These are phyloP conservation scores for Stenogyne calaminthoides DNA, from an alignment of 305 asterid species.

Conservation along the genomic window DNA sequence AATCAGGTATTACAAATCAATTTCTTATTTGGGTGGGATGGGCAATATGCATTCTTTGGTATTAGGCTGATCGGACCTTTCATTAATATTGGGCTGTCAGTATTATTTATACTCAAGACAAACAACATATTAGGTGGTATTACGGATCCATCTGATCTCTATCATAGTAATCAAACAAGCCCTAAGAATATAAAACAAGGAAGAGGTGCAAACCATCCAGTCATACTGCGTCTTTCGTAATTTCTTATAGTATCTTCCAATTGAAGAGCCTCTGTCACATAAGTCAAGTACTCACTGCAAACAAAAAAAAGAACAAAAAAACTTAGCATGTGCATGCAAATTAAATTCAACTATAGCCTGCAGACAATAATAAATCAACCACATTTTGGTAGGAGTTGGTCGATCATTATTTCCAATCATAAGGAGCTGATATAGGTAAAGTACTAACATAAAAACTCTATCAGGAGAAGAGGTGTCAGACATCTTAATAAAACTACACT, in stretches of 20 bases:
- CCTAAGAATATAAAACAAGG: constrained; percentile 16
- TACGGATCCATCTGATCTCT: not conserved
- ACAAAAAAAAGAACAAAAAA: constrained; percentile 28
- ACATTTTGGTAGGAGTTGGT: constrained; percentile 21
- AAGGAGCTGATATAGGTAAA: constrained; percentile 9
- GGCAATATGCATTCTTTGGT: not conserved
- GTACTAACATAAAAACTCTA: not conserved
- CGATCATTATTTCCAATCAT: not conserved
- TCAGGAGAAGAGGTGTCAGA: not conserved
- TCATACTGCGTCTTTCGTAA: constrained; percentile 76
- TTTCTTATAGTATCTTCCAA: constrained; percentile 93
- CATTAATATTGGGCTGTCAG: not conserved
- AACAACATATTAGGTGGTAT: not conserved
- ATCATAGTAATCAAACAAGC: not conserved
- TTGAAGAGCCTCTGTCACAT: constrained; percentile 92
- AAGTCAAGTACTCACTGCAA: constrained; percentile 88
- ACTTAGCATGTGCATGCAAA: constrained; percentile 15
- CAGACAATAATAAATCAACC: not conserved
- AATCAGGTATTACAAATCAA: not conserved
- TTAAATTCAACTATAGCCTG: not conserved
- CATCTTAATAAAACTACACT: not conserved
- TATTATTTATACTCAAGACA: not conserved
- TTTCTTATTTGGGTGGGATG: not conserved
- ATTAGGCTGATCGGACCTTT: not conserved
- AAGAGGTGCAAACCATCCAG: constrained; percentile 84